Evolutionary conservation across 2,329 filamentous ascomycete genomes (phyloP).

Genomic region (Hypoxylon sp.): DNA sequence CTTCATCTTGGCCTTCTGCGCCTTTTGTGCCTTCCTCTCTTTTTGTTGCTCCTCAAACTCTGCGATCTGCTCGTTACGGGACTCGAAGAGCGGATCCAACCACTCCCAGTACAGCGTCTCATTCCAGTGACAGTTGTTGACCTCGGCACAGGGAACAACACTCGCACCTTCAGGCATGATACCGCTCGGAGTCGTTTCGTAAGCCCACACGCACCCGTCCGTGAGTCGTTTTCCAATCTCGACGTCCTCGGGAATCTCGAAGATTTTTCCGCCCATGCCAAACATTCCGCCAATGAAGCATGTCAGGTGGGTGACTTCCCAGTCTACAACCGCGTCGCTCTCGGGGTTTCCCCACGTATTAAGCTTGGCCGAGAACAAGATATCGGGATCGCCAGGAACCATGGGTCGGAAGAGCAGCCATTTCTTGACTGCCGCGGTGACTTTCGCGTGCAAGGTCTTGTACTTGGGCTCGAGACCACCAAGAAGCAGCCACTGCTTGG

Average conservation of each 20-base stretch:
- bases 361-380: slow-evolving; percentile 79
- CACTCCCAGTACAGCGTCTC: slow-evolving; percentile 61
- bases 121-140: slow-evolving; percentile 65
- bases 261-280: slow-evolving; percentile 72
- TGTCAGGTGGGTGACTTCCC: slow-evolving; percentile 72
- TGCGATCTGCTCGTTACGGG: slow-evolving; percentile 57
- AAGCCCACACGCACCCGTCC: slow-evolving; percentile 77
- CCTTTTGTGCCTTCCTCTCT: slow-evolving; percentile 53
- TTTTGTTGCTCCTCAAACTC: slow-evolving; percentile 57
- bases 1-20: slow-evolving; percentile 47
- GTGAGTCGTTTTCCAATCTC: slow-evolving; percentile 72
- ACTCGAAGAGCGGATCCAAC: slow-evolving; percentile 60
- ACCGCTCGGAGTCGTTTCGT: slow-evolving; percentile 68
- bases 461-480: slow-evolving; percentile 81
- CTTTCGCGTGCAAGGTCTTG: slow-evolving; percentile 75
- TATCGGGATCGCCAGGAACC: slow-evolving; percentile 72
- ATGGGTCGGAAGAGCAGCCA: slow-evolving; percentile 84
- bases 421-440: slow-evolving; percentile 75
- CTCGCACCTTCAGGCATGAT: slow-evolving; percentile 72
- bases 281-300: slow-evolving; percentile 80
- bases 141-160: slow-evolving; percentile 61
- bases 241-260: slow-evolving; percentile 69
- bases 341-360: slow-evolving; percentile 58
- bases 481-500: slow-evolving; percentile 79
- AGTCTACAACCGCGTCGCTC: slow-evolving; percentile 60